These are phyloP conservation scores for Hippophae gyantsensis DNA, from an alignment of 306 rosid genomes.

Conservation along the genomic window DNA sequence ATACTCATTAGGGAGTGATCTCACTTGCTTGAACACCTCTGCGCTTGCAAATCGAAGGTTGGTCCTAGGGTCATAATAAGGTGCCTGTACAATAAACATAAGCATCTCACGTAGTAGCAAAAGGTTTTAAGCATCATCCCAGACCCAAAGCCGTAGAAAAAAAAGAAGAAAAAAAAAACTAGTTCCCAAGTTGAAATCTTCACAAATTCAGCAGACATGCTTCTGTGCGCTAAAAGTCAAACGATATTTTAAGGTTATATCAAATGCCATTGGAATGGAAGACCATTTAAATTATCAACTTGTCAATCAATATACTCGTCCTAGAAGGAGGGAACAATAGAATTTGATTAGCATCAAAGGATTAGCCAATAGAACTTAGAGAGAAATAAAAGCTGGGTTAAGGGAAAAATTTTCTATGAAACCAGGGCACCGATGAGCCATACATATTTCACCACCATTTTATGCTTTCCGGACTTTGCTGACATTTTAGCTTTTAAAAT, in stretches of 20 bases:
- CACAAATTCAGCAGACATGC: too few relatives aligned
- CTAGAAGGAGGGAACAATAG: background rate
- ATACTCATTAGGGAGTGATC: constrained; percentile 78
- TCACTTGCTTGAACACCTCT: constrained; percentile 66
- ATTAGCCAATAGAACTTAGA: background rate
- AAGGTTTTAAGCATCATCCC: background rate
- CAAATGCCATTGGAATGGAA: background rate
- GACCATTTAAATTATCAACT: background rate
- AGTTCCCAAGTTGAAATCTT: too few relatives aligned
- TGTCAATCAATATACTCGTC: background rate
- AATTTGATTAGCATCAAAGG: background rate
- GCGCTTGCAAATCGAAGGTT: constrained; percentile 74
- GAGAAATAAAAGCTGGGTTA: background rate
- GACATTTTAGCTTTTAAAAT: too few relatives aligned
- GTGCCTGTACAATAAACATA: constrained; percentile 53
- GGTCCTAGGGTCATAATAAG: constrained; percentile 81
- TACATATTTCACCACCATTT: too few relatives aligned
- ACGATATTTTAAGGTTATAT: too few relatives aligned
- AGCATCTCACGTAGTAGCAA: constrained; percentile 1
- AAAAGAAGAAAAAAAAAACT: too few relatives aligned
- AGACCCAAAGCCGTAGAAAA: too few relatives aligned
- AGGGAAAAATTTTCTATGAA: too few relatives aligned
- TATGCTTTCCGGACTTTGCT: too few relatives aligned
- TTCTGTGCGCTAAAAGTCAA: too few relatives aligned
- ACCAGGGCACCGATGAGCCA: too few relatives aligned